A percentile compares a stretch with the other conserved stretches of the same genome.
phyloP scores from a whole-genome alignment of 345 rosid genomes.

The Lepidium aucheri region DNA sequence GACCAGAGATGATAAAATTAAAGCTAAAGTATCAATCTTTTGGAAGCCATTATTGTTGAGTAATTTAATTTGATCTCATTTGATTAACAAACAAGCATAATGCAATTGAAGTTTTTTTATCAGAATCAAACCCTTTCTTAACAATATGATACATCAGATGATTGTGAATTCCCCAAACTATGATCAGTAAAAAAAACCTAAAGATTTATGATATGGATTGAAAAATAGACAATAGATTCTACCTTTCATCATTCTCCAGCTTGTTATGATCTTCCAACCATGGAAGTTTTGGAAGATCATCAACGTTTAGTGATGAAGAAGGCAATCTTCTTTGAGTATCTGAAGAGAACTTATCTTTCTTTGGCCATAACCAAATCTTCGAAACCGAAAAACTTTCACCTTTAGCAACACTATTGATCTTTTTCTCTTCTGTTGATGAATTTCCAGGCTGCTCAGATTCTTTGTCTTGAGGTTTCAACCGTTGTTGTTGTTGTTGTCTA shows the following conservation, averaged over 20 bases:
- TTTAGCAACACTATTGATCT: conserved; percentile 47
- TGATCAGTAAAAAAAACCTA: conserved; percentile 8
- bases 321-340: conserved; percentile 41
- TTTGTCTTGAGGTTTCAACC: conserved; percentile 14
- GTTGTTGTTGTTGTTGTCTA: background rate
- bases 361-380: conserved; percentile 89
- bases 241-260: conserved; percentile 27
- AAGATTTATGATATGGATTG: background rate
- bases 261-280: conserved; percentile 51
- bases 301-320: conserved; percentile 48
- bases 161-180: background rate
- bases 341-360: conserved; percentile 52
- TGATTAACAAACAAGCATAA: conserved; percentile 10
- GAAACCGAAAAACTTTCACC: conserved; percentile 84
- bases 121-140: conserved; percentile 8
- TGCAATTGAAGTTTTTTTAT: background rate
- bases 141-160: conserved; percentile 26
- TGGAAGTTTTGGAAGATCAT: conserved; percentile 54
- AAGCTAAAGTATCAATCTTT: conserved; percentile 24
- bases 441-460: conserved; percentile 26
- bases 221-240: conserved; percentile 3
- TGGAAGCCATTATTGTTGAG: conserved; percentile 14
- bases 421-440: conserved; percentile 48
- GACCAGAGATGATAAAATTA: conserved; percentile 15
- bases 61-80: conserved; percentile 7